Evolutionary conservation across 352 stramenopile genomes (phyloP), one percentile per base, ranked within the genome.

Genomic region (Pythium rhizo-oryzae): DNA sequence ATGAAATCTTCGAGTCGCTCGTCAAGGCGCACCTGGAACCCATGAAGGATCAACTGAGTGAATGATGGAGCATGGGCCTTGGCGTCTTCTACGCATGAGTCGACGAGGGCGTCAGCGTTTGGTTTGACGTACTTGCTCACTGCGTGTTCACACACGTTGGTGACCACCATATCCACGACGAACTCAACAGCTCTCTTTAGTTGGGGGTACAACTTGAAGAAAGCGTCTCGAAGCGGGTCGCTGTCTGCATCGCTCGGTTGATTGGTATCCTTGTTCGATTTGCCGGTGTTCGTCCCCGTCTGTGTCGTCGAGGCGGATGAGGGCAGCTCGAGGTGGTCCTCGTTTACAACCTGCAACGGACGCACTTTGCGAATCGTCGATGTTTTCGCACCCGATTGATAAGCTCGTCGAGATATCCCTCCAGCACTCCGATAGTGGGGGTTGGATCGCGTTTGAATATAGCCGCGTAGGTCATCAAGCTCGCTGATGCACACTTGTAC

Each of bases 151-250:
- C 82, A 90, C 9, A 88, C 65, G 24, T 87, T 82, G 0, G 78
- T 91, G 33, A 85, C 82, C 15, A 84, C 79, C 18, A 75, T 81
- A 19, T 79, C 79, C 8, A 91, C 84, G 9, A 92, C 79, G 63
- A 91, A 89, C 7, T 91, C 84, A 23, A 91, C 75, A 11, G 80
- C 74, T 15, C 65, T 65, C 44, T 88, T 83, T 19, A 91, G 41
- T 54, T 78, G 79, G 2, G 82, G 82, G 16, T 90, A 80, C 21
- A 85, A 51, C 56, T 89, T 92, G 72, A 90, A 91, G 54, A 91
- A 67, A 1, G 82, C 72, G 2, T 83, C 70, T 0, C 72, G 75
- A 16, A 92, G 59, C n/a, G 65, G 70, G 53, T 84, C 77, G 5
- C 67, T 64, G 30, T 79, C 74, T n/a, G n/a, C n/a, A n/a, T n/a